Evolutionary conservation across 768 basidiomycete genomes (phyloP).

Genomic region (Hygrocybe punicea): DNA sequence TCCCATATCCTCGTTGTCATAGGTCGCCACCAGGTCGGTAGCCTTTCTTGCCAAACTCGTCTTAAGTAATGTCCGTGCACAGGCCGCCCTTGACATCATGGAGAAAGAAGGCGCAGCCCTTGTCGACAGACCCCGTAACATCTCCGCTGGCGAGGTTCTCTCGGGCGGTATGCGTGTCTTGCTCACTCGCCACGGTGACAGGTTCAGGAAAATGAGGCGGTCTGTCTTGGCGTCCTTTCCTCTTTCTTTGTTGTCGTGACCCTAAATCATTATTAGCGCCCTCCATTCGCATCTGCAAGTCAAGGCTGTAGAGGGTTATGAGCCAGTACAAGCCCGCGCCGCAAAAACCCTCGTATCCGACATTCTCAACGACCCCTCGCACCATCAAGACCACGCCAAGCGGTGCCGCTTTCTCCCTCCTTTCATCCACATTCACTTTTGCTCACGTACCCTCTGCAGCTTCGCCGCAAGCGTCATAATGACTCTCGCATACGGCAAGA

Average conservation of each 20-base stretch:
- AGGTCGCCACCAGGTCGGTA: conserved; percentile 34
- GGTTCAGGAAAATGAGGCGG: conserved; percentile 61
- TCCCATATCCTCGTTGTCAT: conserved; percentile 44
- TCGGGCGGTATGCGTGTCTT: conserved; percentile 58
- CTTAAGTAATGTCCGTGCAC: conserved; percentile 13
- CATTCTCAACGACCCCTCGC: conserved; percentile 39
- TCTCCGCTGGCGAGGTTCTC: conserved; percentile 58
- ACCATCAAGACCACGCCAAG: conserved; percentile 56
- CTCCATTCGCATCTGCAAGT: conserved; percentile 59
- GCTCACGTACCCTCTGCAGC: conserved; percentile 20
- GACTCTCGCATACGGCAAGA: conserved; percentile 48
- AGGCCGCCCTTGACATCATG: conserved; percentile 61
- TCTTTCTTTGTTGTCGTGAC: background rate
- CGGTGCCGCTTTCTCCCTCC: conserved; percentile 24
- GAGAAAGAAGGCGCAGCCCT: conserved; percentile 58
- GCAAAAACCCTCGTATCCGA: conserved; percentile 46
- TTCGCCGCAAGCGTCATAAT: conserved; percentile 52
- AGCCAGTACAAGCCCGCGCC: conserved; percentile 45
- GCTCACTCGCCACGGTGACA: conserved; percentile 53
- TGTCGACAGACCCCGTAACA: conserved; percentile 53
- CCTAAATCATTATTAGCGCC: conserved; percentile 37
- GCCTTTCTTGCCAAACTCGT: background rate
- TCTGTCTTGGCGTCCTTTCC: conserved; percentile 22
- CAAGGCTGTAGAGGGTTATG: conserved; percentile 48
- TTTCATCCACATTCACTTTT: background rate